Base-by-base conservation (phyloP, 106 monocot species). In the Phalaenopsis equestris region DNA sequence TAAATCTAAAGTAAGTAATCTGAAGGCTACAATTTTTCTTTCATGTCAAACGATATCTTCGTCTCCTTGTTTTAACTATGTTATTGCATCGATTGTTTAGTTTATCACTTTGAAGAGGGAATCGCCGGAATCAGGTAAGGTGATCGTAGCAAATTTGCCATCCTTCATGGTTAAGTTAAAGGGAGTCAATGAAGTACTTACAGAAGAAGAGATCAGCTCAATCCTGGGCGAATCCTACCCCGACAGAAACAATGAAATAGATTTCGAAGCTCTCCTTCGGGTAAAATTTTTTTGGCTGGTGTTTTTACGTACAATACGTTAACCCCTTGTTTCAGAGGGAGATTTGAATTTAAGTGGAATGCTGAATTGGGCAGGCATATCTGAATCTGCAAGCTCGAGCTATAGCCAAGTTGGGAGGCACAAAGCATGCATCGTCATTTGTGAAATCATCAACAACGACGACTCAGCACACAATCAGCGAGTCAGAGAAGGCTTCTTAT, bases 401-500 rank as follows among this genome's bases (percentile, higher is more conserved):
- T 10, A 43, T 76, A 16, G 83, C 37, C 64, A 94, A 94, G 80
- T 18, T 75, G 14, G 91, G 90, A 30, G 82, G 85, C 45, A 49
- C 68, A n/a, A 91, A 86, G 77, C 81, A 88, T 36, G 82, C 90
- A 11, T 87, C 89, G 10, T 75, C 90, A 11, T 94, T 94, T 77
- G 80, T 94, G 80, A 94, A 90, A 80, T 88, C 90, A 6, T 82
- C 91, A 5, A 92, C 87, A 10, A 94, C 94, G 9, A 92, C 91
- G 39, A 86, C 90, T 55, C 79, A 90, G 52, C 94, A 94, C 82
- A 88, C 90, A 45, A 94, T 94, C 78, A 92, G 82, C 79, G 88
- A 90, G 61, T 94, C 94, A 0, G 94, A 94, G 85, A 94, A 94
- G 81, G n/a, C 91, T 46, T 90, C 94, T 75, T 94, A 91, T 87